phyloP scores from a whole-genome alignment of 2,329 filamentous ascomycete genomes.

The Cephalotrichum gorgonifer region DNA sequence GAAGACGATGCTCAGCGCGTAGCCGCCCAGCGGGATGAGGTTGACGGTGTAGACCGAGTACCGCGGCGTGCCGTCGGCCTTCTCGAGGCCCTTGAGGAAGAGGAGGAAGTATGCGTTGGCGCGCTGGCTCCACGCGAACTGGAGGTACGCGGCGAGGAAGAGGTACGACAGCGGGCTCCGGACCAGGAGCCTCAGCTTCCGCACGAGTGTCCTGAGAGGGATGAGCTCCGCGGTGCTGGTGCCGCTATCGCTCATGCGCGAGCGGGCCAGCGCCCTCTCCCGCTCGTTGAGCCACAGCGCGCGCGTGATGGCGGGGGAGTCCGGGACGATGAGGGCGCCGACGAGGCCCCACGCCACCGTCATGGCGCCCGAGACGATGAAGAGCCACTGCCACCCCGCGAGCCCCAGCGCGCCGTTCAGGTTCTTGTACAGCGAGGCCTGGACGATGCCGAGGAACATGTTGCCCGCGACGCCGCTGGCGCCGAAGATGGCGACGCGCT shows the following conservation, averaged over 20 bases:
- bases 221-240: background rate
- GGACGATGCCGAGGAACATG: slow-evolving; percentile 33
- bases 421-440: slow-evolving; percentile 28
- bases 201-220: slow-evolving; percentile 12
- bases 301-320: slow-evolving; percentile 17
- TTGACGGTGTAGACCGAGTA: slow-evolving; percentile 35
- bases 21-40: slow-evolving; percentile 34
- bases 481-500: slow-evolving; percentile 28
- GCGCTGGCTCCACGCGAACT: slow-evolving; percentile 23
- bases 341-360: slow-evolving; percentile 19
- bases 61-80: slow-evolving; percentile 9
- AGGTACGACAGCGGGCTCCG: slow-evolving; percentile 19
- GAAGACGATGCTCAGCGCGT: slow-evolving; percentile 28
- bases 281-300: slow-evolving; percentile 17
- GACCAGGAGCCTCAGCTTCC: slow-evolving; percentile 12
- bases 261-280: slow-evolving; percentile 16
- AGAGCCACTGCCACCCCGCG: slow-evolving; percentile 34
- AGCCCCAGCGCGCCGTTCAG: slow-evolving; percentile 26
- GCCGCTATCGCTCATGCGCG: background rate
- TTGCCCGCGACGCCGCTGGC: slow-evolving; percentile 30
- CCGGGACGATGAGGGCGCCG: slow-evolving; percentile 22
- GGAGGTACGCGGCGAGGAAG: slow-evolving; percentile 20
- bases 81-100: slow-evolving; percentile 17
- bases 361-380: slow-evolving; percentile 31
- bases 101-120: slow-evolving; percentile 23